Evolutionary conservation across 495 filamentous ascomycete genomes (phyloP), one percentile per base, ranked within the genome.

Genomic region (Cercophora samala): DNA sequence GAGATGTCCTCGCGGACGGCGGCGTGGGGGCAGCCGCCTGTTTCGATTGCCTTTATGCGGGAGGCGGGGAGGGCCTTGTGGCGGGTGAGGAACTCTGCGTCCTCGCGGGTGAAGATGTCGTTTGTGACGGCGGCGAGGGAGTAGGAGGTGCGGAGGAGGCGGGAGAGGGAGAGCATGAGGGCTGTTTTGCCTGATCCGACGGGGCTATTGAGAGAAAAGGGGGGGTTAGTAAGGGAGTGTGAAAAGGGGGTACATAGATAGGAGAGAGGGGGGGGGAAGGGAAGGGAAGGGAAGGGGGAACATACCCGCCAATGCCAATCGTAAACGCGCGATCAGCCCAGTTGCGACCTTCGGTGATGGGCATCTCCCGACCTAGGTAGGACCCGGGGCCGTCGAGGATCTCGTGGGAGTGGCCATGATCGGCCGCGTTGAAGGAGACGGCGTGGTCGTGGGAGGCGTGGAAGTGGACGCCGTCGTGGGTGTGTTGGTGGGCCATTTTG

Each of bases 61-160:
- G 77, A 69, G 0, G 93, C 81, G 0, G 94, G 89, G 0, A 99
- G 90, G 26, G 95, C 95, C 67, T 84, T 78, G 85, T 97, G 85
- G 55, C 88, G 87, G 64, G 91, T 93, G 0, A 99, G 90, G 85
- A 99, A 99, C 75, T 98, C 95, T 79, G 92, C 91, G 80, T 99
- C 95, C 82, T 99, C 95, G 67, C 91, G 90, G 25, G 95, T 98
- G 85, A 99, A 99, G 84, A 98, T 98, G 82, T 99, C 95, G 82
- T 99, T 99, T 29, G 95, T 99, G 3, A 99, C 93, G 52, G 93
- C 95, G 4, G 95, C 95, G 70, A 99, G 89, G 72, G 89, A 92
- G 82, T 92, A 91, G 25, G 84, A 75, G 59, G 87, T 80, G 37
- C 95, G 88, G 2, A 99, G 86, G 29, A 88, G 88, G 32, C 84